Base-by-base conservation (phyloP, 352 stramenopile species). In the Pythium dissotocum region DNA sequence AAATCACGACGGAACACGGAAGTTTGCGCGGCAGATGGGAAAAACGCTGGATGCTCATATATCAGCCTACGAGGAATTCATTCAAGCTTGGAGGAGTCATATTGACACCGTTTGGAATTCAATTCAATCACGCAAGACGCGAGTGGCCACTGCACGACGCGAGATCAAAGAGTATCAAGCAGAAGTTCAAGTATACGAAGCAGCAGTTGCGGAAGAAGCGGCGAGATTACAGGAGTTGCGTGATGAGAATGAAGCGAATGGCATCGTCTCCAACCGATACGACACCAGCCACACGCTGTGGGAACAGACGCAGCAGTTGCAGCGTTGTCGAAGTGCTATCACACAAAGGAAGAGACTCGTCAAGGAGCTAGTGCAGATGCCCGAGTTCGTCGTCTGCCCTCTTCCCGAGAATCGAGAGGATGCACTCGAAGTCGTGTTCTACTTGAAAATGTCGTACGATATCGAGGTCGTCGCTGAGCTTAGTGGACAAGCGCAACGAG, bases 401-500 rank as follows among this genome's bases (percentile, higher is more conserved):
- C 69, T 90, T 12, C 78, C 79, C 12, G 54, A 36, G 13, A 28
- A 68, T 14, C 59, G 58, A 24, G 5, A 21, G 0, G 68, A 78
- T 6, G 77, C 73, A 0, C 55, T 80, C 16, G 63, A 77, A 49
- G 58, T 81, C 6, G 66, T 90, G 16, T 87, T 87, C 49, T 82
- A 83, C 46, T 33, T 87, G 5, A 58, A 69, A 0, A 71, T 83
- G 46, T 79, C 82, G 0, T 59, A 58, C 9, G 64, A 84, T 24
- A 33, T 90, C 13, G 70, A 78, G 18, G 61, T 81, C 28, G 44
- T 82, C 12, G 77, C 63, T 0, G 73, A 74, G 14, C 60, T 90
- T n/a, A 85, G 72, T 26, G 14, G 78, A 0, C 57, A 30, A 7
- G 77, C 78, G 4, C 79, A 88, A 46, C 64, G 71, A 67, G 60